Conservation (phyloP, 257 asterid genomes). For the Plectranthus barbatus region DNA sequence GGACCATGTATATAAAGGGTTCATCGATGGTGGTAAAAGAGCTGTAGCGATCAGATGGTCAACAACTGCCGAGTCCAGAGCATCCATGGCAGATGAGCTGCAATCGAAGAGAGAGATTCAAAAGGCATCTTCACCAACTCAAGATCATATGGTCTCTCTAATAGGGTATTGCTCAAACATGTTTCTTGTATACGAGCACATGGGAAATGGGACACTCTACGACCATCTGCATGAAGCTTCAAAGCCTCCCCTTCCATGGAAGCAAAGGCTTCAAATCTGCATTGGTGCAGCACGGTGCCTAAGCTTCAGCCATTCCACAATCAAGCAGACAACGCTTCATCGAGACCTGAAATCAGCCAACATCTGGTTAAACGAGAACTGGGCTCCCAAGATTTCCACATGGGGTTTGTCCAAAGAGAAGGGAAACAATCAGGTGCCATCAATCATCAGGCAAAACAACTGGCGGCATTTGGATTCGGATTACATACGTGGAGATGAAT, state of each 20-base stretch:
- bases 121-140: constrained; percentile 22
- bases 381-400: constrained; percentile 47
- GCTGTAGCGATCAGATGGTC: constrained; percentile 46
- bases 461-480: constrained; percentile 47
- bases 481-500: constrained; percentile 33
- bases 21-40: constrained; percentile 26
- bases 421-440: constrained; percentile 15
- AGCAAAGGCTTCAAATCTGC: constrained; percentile 56
- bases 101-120: constrained; percentile 37
- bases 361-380: constrained; percentile 50
- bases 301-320: constrained; percentile 30
- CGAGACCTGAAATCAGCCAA: constrained; percentile 43
- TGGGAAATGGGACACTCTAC: constrained; percentile 45
- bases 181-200: constrained; percentile 47
- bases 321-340: constrained; percentile 47
- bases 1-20: constrained; percentile 41
- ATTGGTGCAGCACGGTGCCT: constrained; percentile 48
- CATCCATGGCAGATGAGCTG: constrained; percentile 38
- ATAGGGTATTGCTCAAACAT: constrained; percentile 44
- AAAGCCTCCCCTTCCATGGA: constrained; percentile 56
- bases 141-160: constrained; percentile 34
- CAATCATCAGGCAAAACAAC: constrained; percentile 18
- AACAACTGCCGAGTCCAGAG: constrained; percentile 32
- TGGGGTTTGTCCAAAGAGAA: constrained; percentile 35
- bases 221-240: constrained; percentile 50